Base-by-base conservation (phyloP, 768 basidiomycete genomes). In the Scleroderma citrinum region DNA sequence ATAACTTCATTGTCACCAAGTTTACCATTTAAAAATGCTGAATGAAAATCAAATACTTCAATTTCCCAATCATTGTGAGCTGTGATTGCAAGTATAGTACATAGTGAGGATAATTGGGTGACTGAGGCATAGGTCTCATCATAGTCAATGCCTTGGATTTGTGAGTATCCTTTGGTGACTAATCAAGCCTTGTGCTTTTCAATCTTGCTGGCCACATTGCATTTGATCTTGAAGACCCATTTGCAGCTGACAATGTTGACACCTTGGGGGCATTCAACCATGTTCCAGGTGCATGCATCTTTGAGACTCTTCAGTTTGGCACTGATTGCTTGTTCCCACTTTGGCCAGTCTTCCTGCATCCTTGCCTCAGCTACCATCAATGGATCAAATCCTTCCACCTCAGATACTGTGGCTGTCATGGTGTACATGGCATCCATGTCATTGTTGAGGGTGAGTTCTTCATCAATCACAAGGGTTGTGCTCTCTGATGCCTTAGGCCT, bases 151-250 rank as follows among this genome's bases (percentile, higher is more conserved):
- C 17, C 37, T 8, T 39, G 37, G 37, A 39, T 16, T 17, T 39
- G 37, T 3, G 20, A 39, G 37, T 39, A 67, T 1, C 74, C 68
- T 49, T 70, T 59, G 0, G 69, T 69, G 5, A 74, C 72, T 5
- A 76, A 58, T 1, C 68, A 52, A 4, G 67, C 71, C 55, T 76
- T 75, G 60, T 67, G 63, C 1, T 57, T 45, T 0, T 47, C 46
- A 23, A 73, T 56, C 0, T 54, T 46, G 20, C 72, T 72, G 5
- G 55, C 23, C 20, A 21, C 39, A 23, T 20, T 44, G 26, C 13
- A 31, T 44, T 26, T 46, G 13, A 17, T 21, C 29, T 24, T 46
- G 37, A 67, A 77, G 13, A 76, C 71, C 70, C 72, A 76, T 16
- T 64, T 59, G 10, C 55, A 58, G 1, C 62, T 56, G 21, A 76